These are phyloP conservation scores for Fonsecaea monophora DNA, from an alignment of 2,329 filamentous ascomycete genomes.

Conservation along the genomic window DNA sequence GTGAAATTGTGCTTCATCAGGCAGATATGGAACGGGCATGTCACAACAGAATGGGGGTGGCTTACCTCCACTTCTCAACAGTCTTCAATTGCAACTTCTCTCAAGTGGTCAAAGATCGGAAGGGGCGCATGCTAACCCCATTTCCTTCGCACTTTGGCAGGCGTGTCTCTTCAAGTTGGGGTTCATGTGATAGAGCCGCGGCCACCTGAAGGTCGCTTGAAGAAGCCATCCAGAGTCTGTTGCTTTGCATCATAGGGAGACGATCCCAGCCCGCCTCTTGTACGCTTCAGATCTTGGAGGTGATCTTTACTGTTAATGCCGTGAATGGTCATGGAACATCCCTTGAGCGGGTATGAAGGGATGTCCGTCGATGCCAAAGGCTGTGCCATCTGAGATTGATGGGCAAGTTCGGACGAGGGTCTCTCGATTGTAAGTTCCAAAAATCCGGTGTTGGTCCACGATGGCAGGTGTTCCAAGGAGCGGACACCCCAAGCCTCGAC, in stretches of 20 bases:
- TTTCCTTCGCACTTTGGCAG: background rate
- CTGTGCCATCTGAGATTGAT: background rate
- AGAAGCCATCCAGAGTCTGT: constrained; percentile 77
- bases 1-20: constrained; percentile 66
- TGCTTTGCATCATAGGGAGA: constrained; percentile 76
- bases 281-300: constrained; percentile 75
- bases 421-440: constrained; percentile 52
- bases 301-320: constrained; percentile 74
- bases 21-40: constrained; percentile 28
- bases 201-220: constrained; percentile 59
- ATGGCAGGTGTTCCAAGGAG: constrained; percentile 61
- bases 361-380: constrained; percentile 3
- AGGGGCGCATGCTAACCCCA: background rate
- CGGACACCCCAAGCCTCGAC: constrained; percentile 46
- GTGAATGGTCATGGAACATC: constrained; percentile 61
- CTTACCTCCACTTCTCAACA: constrained; percentile 4
- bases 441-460: constrained; percentile 72
- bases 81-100: background rate
- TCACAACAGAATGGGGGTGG: background rate
- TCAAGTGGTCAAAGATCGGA: background rate
- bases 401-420: background rate
- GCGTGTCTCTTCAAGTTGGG: background rate
- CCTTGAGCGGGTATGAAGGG: constrained; percentile 31
- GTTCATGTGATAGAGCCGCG: background rate
- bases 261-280: constrained; percentile 81